A percentile compares a stretch with the other conserved stretches of the same genome.
phyloP scores from a whole-genome alignment of 2,329 filamentous ascomycete species.

The Fusarium sp. region DNA sequence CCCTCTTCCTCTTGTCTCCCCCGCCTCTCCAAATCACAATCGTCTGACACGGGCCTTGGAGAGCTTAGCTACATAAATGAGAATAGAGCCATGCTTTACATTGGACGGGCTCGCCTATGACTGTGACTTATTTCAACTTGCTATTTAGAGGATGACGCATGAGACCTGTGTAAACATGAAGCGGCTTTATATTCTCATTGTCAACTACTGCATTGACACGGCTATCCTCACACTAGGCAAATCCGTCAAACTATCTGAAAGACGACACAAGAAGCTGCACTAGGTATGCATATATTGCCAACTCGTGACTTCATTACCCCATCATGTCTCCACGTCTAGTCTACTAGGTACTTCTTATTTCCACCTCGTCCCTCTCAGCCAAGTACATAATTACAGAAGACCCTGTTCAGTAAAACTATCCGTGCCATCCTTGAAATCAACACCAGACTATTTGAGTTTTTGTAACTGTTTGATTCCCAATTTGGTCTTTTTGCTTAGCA shows the following conservation, averaged over 20 bases:
- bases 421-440: slow-evolving; percentile 1
- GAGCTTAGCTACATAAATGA: slow-evolving; percentile 13
- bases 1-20: slow-evolving; percentile 4
- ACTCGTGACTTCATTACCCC: slow-evolving; percentile 39
- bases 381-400: not conserved
- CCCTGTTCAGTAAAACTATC: not conserved
- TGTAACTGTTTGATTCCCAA: not conserved
- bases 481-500: not conserved
- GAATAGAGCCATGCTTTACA: not conserved
- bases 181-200: not conserved
- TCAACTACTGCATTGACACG: not conserved
- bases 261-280: slow-evolving; percentile 4
- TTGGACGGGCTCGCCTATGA: not conserved
- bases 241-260: slow-evolving; percentile 5
- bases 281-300: slow-evolving; percentile 19
- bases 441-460: not conserved
- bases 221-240: not conserved
- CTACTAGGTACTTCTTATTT: slow-evolving; percentile 21
- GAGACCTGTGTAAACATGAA: slow-evolving; percentile 9
- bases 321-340: slow-evolving; percentile 23
- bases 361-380: not conserved
- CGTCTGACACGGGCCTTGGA: slow-evolving; percentile 26
- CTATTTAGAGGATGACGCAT: not conserved
- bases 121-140: not conserved
- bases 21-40: slow-evolving; percentile 18